A percentile compares a stretch with the other conserved stretches of the same genome.
Conservation (phyloP, 257 asterid genomes). For the Solanum clarkiae region DNA sequence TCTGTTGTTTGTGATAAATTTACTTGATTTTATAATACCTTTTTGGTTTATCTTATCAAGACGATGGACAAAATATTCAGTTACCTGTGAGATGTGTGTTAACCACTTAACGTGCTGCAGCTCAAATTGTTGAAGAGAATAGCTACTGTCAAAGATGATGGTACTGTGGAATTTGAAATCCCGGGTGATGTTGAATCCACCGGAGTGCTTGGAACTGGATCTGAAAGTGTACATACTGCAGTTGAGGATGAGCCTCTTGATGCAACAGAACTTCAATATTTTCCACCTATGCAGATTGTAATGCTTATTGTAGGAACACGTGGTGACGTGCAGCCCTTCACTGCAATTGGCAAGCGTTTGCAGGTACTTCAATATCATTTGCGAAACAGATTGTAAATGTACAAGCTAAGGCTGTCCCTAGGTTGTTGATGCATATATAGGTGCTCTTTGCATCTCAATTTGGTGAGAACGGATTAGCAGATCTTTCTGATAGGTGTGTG, state of each 20-base stretch:
- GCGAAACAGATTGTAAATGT: neutral
- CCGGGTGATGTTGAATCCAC: slow-evolving; percentile 64
- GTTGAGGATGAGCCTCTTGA: slow-evolving; percentile 56
- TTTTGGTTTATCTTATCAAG: neutral
- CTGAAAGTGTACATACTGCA: slow-evolving; percentile 24
- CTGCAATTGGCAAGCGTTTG: slow-evolving; percentile 77
- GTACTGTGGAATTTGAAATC: slow-evolving; percentile 82
- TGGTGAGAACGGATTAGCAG: neutral
- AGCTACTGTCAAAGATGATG: slow-evolving; percentile 81
- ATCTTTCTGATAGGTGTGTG: neutral
- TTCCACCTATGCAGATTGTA: slow-evolving; percentile 81
- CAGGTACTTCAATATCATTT: slow-evolving; percentile 36
- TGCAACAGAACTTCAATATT: slow-evolving; percentile 47
- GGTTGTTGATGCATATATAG: neutral
- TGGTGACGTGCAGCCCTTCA: slow-evolving; percentile 96
- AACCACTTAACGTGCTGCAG: slow-evolving; percentile 65
- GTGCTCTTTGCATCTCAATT: neutral
- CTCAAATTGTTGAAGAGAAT: slow-evolving; percentile 81
- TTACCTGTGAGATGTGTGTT: neutral
- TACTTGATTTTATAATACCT: neutral
- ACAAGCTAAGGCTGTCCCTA: neutral
- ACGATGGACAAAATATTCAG: neutral
- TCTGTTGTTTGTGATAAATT: neutral
- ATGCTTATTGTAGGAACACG: slow-evolving; percentile 97
- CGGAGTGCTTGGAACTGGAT: slow-evolving; percentile 24